phyloP scores from a whole-genome alignment of 75 land plant genomes.

The Ceratopteris richardii region DNA sequence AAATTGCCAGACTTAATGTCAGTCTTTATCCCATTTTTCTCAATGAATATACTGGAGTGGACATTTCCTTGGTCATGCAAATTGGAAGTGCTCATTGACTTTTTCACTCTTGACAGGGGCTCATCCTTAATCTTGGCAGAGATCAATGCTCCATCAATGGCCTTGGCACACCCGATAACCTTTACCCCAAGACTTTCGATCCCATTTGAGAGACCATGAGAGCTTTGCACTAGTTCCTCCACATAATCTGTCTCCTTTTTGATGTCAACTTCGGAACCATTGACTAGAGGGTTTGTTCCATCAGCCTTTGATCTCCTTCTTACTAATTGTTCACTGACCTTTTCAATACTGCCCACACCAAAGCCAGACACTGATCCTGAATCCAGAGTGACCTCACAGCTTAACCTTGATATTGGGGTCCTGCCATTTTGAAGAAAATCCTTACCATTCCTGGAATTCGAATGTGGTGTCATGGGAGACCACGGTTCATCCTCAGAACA shows the following conservation, averaged over 20 bases:
- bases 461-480: conserved; percentile 6
- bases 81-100: conserved; percentile 4
- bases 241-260: not conserved
- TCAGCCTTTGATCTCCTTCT: too few species aligned
- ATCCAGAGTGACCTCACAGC: too few species aligned
- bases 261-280: not conserved
- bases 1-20: too few species aligned
- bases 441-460: too few species aligned
- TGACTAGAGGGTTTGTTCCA: not conserved
- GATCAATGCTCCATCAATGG: not conserved
- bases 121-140: not conserved
- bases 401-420: too few species aligned
- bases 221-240: not conserved
- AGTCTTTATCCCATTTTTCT: too few species aligned
- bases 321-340: too few species aligned
- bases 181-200: not conserved
- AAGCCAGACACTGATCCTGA: too few species aligned
- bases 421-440: too few species aligned
- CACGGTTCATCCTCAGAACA: conserved; percentile 20
- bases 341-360: too few species aligned
- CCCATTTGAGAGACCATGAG: too few species aligned
- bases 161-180: not conserved
- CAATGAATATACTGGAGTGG: too few species aligned
- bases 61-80: not conserved
- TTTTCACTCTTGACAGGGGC: not conserved